These are phyloP conservation scores for Echites panduratus DNA, from an alignment of 257 asterid species.

Conservation along the genomic window DNA sequence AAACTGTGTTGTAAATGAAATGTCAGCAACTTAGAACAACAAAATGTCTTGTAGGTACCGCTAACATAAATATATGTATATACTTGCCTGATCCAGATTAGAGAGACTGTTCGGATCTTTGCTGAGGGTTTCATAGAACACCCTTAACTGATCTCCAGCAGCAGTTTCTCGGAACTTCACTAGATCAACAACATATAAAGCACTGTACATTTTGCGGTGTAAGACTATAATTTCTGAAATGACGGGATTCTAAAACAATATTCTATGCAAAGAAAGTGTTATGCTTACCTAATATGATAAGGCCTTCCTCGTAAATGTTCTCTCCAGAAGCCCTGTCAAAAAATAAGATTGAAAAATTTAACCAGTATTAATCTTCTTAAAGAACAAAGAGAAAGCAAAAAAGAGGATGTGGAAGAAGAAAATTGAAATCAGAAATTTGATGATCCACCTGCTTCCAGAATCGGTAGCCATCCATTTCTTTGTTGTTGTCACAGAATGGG, in stretches of 20 bases:
- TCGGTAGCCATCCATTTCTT: slow-evolving; percentile 97
- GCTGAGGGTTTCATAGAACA: slow-evolving; percentile 91
- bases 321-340: slow-evolving; percentile 91
- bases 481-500: slow-evolving; percentile 97
- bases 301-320: slow-evolving; percentile 97
- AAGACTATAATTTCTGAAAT: slow-evolving; percentile 13
- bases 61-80: not conserved
- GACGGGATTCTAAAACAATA: slow-evolving; percentile 13
- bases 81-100: slow-evolving; percentile 89
- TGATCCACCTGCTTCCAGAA: slow-evolving; percentile 84
- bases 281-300: slow-evolving; percentile 77
- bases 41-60: not conserved
- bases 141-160: slow-evolving; percentile 95
- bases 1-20: not conserved
- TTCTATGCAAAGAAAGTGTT: not conserved
- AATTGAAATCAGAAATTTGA: slow-evolving; percentile 3
- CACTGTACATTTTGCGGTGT: slow-evolving; percentile 54
- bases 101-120: slow-evolving; percentile 99
- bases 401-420: not conserved
- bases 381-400: slow-evolving; percentile 5
- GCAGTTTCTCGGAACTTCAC: slow-evolving; percentile 96
- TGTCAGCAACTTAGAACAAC: not conserved
- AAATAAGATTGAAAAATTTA: slow-evolving; percentile 19
- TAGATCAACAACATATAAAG: slow-evolving; percentile 87
- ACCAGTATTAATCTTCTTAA: not conserved